Evolutionary conservation across 169 alveolate species (phyloP).

Genomic region (Eimeria acervulina): DNA sequence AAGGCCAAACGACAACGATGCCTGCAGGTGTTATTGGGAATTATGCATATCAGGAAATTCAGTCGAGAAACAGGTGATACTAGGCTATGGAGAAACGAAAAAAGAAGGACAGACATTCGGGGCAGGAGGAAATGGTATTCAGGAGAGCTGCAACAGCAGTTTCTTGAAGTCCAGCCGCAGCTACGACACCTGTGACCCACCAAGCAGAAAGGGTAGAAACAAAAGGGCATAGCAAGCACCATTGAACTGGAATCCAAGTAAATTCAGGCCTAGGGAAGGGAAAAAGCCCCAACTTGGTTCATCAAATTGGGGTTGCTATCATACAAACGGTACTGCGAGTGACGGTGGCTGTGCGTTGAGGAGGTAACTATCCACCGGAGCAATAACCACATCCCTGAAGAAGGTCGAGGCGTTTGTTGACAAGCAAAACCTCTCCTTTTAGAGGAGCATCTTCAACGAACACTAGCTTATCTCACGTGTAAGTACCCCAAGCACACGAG

Average conservation of each 20-base stretch:
- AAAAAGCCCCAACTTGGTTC: neutral
- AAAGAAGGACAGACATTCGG: neutral
- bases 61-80: neutral
- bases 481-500: neutral
- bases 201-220: neutral
- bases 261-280: neutral
- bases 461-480: neutral
- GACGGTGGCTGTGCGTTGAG: neutral
- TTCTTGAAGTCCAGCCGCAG: neutral
- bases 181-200: neutral
- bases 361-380: neutral
- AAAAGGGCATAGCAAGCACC: neutral
- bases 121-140: neutral
- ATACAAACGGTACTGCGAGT: neutral
- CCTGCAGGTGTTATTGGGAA: neutral
- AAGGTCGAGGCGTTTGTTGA: neutral
- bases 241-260: neutral
- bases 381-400: neutral
- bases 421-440: neutral
- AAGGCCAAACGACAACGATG: neutral
- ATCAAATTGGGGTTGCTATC: neutral
- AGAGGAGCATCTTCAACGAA: neutral
- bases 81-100: neutral
- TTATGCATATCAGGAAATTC: neutral
- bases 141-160: neutral